Evolutionary conservation across 2,329 filamentous ascomycete species (phyloP).

Genomic region (Metarhizium humberi): DNA sequence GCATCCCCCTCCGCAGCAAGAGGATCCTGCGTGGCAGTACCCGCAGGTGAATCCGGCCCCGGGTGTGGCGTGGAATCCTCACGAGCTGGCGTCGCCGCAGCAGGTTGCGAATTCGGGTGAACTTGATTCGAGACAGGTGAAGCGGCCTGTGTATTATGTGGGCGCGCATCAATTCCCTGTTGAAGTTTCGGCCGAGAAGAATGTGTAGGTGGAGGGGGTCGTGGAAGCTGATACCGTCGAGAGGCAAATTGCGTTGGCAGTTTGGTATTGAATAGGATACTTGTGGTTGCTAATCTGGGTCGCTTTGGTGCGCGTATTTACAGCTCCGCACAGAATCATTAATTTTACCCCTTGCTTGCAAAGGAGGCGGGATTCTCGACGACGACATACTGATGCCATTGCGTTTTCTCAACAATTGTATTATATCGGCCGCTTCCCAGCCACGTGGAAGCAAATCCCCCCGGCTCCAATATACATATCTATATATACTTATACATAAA

Average conservation of each 20-base stretch:
- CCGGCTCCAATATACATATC: no score
- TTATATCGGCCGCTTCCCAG: no score
- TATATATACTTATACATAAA: no score
- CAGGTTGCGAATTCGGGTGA: not conserved
- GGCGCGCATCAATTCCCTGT: not conserved
- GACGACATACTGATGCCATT: no score
- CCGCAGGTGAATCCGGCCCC: not conserved
- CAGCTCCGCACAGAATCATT: no score
- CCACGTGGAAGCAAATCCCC: no score
- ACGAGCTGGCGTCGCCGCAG: not conserved
- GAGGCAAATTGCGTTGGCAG: not conserved
- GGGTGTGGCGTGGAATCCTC: not conserved
- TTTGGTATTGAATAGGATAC: not conserved
- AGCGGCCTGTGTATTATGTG: not conserved
- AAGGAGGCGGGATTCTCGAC: no score
- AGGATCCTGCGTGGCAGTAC: not conserved
- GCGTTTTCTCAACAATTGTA: no score
- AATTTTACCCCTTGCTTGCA: no score
- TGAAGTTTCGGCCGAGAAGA: not conserved
- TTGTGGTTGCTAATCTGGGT: not conserved
- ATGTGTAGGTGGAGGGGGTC: not conserved
- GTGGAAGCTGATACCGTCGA: not conserved
- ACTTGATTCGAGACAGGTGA: not conserved
- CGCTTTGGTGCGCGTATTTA: not conserved
- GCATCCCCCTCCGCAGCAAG: not conserved